phyloP scores from a whole-genome alignment of 2,329 filamentous ascomycete species.

The Chaetomiaceae sp. region DNA sequence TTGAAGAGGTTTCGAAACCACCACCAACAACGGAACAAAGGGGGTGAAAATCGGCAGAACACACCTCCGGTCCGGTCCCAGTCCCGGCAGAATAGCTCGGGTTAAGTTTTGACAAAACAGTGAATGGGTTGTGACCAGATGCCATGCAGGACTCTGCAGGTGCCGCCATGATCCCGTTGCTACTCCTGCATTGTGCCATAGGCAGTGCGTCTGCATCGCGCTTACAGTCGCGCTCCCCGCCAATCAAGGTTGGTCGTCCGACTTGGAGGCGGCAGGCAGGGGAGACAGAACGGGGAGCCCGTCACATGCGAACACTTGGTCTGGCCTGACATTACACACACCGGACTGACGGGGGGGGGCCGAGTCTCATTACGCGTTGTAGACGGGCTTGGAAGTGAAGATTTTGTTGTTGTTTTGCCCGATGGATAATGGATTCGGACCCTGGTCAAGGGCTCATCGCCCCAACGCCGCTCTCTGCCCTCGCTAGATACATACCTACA shows the following conservation, averaged over 20 bases:
- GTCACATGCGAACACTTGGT: neutral
- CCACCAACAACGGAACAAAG: neutral
- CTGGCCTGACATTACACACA: neutral
- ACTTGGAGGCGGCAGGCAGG: neutral
- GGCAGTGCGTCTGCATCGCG: conserved; percentile 11
- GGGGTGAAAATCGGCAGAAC: neutral
- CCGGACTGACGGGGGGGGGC: too few relatives aligned
- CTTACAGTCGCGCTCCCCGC: conserved; percentile 3
- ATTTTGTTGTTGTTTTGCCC: too few relatives aligned
- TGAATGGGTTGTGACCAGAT: too few relatives aligned
- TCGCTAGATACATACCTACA: too few relatives aligned
- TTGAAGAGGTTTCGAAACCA: neutral
- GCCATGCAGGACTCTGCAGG: too few relatives aligned
- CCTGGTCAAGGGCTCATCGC: too few relatives aligned
- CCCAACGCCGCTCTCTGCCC: too few relatives aligned
- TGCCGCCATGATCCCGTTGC: conserved; percentile 7
- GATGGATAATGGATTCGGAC: too few relatives aligned
- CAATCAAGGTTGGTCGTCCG: neutral
- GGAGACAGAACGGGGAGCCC: neutral
- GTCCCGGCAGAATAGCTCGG: neutral
- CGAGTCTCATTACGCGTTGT: too few relatives aligned
- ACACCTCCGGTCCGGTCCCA: neutral
- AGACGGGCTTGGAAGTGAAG: too few relatives aligned
- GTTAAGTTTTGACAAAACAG: too few relatives aligned
- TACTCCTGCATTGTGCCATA: conserved; percentile 6